phyloP scores from a whole-genome alignment of 2,329 filamentous ascomycete genomes.

The Monilinia aucupariae region DNA sequence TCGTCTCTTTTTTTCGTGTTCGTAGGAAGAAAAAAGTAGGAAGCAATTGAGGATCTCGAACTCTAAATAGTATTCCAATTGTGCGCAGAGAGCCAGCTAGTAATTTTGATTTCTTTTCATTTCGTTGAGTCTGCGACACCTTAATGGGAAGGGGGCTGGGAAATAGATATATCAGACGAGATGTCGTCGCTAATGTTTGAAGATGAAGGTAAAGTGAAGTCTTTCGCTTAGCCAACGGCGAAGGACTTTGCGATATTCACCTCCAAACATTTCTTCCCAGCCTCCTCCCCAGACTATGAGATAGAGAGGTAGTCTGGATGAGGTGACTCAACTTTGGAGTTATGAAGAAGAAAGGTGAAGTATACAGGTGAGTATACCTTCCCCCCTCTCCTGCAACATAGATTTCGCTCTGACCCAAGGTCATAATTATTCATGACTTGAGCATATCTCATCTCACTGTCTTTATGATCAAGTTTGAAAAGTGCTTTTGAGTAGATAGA shows the following conservation, averaged over 20 bases:
- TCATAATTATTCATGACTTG: background rate
- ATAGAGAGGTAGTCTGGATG: background rate
- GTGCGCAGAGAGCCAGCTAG: background rate
- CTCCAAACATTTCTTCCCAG: background rate
- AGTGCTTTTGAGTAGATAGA: fast-evolving
- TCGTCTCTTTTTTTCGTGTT: background rate
- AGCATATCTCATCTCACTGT: background rate
- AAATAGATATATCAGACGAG: background rate
- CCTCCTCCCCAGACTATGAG: background rate
- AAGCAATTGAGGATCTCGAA: background rate
- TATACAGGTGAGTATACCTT: background rate
- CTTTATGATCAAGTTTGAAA: no score
- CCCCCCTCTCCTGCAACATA: background rate
- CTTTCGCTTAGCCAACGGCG: background rate
- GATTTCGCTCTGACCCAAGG: fast-evolving
- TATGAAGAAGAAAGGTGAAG: background rate
- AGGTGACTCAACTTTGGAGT: fast-evolving
- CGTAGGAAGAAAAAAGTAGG: background rate
- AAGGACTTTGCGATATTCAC: background rate
- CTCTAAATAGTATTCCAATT: background rate
- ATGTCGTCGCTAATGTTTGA: background rate
- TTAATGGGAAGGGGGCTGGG: background rate
- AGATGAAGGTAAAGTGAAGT: background rate
- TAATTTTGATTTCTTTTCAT: background rate
- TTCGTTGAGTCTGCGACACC: background rate